phyloP scores from a whole-genome alignment of 2,329 filamentous ascomycete genomes.

The Hypoxylon sp. region DNA sequence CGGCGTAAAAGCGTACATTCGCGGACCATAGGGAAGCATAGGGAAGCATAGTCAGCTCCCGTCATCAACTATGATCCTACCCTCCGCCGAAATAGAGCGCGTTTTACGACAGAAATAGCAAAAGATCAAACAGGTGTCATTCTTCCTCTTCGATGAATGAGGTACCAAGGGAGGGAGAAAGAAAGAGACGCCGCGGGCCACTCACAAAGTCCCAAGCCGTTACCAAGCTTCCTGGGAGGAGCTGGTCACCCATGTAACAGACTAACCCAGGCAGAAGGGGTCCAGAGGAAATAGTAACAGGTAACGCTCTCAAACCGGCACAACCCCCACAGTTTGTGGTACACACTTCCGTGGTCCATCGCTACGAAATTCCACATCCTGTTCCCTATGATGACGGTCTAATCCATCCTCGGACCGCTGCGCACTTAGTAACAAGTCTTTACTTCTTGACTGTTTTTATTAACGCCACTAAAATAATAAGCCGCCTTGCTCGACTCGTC shows the following conservation, averaged over 20 bases:
- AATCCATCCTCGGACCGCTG: constrained; percentile 26
- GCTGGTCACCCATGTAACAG: constrained; percentile 22
- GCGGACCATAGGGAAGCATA: constrained; percentile 9
- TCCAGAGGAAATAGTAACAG: constrained; percentile 7
- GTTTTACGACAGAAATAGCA: constrained; percentile 39
- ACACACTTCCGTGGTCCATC: constrained; percentile 26
- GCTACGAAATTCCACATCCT: constrained; percentile 25
- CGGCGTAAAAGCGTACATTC: constrained; percentile 20
- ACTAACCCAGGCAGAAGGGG: constrained; percentile 18
- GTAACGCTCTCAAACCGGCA: constrained; percentile 26
- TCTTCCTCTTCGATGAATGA: constrained; percentile 12
- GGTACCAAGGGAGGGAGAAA: constrained; percentile 4
- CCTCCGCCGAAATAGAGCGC: constrained; percentile 17
- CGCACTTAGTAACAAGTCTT: constrained; percentile 2
- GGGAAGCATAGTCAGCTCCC: constrained; percentile 20
- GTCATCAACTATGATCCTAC: constrained; percentile 29
- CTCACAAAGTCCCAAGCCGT: constrained; percentile 19
- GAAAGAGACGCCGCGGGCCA: constrained; percentile 34
- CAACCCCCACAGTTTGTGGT: constrained; percentile 39
- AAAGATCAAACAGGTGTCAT: constrained; percentile 23
- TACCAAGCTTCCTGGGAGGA: constrained; percentile 32
- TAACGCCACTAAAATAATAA: constrained; percentile 38
- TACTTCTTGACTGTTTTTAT: constrained; percentile 29
- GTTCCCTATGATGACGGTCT: constrained; percentile 31
- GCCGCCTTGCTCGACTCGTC: constrained; percentile 27